These are phyloP conservation scores for Puccinia novopanici DNA, from an alignment of 1,284 basidiomycete genomes.

Conservation along the genomic window DNA sequence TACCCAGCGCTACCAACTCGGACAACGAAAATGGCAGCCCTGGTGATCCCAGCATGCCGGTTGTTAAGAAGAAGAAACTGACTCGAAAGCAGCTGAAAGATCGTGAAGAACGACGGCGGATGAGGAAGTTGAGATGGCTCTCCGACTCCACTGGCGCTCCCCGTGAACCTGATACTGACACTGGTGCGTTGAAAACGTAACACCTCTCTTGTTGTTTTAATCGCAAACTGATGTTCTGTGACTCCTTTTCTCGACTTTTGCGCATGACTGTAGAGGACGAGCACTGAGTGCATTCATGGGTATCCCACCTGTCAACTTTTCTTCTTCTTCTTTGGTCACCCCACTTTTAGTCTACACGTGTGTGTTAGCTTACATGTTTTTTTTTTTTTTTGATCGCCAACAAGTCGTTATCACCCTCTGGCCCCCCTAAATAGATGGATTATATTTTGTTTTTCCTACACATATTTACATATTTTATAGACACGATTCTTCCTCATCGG, in stretches of 20 bases:
- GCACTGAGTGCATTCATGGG: background rate
- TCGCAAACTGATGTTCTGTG: background rate
- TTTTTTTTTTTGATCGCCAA: background rate
- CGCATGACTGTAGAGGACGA: constrained; percentile 14
- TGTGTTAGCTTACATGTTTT: background rate
- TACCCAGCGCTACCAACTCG: constrained; percentile 51
- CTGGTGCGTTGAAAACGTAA: constrained; percentile 27
- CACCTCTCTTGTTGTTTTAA: background rate
- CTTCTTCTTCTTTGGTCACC: background rate
- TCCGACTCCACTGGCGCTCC: constrained; percentile 68
- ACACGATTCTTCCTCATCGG: no score
- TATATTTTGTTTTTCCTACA: background rate
- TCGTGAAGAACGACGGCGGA: constrained; percentile 72
- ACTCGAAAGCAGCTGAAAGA: constrained; percentile 87
- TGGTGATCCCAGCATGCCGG: constrained; percentile 66
- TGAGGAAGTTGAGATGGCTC: constrained; percentile 81
- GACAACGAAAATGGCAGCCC: constrained; percentile 66
- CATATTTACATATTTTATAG: background rate
- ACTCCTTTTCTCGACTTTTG: background rate
- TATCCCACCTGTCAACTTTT: background rate
- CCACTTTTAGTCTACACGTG: background rate
- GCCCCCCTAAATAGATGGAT: background rate
- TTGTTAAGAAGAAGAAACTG: constrained; percentile 64
- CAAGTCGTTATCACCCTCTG: background rate
- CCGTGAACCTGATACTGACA: constrained; percentile 59